Conservation (phyloP, 2,329 filamentous ascomycete species). For the Coniochaeta sp. region DNA sequence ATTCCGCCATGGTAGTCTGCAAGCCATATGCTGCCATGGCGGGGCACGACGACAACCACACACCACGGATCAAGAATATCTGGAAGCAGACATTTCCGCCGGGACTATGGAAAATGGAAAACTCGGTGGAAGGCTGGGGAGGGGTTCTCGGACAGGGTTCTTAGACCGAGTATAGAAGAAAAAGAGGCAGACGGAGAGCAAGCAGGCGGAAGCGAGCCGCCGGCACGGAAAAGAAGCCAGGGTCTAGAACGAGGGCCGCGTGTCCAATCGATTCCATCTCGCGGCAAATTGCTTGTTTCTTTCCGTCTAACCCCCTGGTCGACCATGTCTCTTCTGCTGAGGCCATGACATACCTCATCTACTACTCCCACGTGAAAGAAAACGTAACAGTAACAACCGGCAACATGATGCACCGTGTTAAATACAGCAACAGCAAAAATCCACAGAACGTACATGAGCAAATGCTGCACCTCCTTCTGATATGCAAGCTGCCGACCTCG, state of each 20-base stretch:
- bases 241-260: not conserved
- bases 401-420: not conserved
- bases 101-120: not conserved
- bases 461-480: no score
- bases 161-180: not conserved
- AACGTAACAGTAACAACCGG: no score
- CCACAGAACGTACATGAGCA: not conserved
- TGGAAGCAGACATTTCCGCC: not conserved
- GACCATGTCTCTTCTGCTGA: no score
- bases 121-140: not conserved
- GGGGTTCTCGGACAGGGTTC: no score
- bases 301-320: no score
- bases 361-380: no score
- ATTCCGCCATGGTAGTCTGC: slow-evolving; percentile 1
- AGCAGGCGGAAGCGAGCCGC: not conserved
- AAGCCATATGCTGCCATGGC: not conserved
- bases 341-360: no score
- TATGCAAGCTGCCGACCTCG: not conserved
- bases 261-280: not conserved
- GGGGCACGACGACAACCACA: no score
- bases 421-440: not conserved
- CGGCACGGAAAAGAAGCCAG: not conserved
- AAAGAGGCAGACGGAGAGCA: not conserved
- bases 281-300: not conserved
- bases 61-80: not conserved